These are phyloP conservation scores for Rhodamnia rubescens DNA, from an alignment of 345 rosid genomes.

Conservation along the genomic window DNA sequence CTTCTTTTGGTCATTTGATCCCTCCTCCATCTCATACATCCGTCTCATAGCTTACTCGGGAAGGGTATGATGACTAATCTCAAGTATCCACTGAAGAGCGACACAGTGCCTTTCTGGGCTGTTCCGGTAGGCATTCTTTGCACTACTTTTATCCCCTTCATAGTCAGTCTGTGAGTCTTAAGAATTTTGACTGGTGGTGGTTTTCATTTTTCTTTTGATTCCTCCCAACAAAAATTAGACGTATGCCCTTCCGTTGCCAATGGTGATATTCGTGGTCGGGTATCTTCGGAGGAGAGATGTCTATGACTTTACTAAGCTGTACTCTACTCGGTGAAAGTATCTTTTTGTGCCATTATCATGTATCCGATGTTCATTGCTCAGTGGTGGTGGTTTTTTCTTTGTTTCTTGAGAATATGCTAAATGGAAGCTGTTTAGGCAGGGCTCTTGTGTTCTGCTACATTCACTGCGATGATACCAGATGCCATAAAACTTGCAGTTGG, in stretches of 20 bases:
- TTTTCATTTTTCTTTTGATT: not conserved
- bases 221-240: slow-evolving; percentile 19
- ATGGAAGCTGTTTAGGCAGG: slow-evolving; percentile 24
- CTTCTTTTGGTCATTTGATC: slow-evolving; percentile 38
- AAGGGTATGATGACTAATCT: slow-evolving; percentile 92
- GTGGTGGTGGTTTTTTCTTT: not conserved
- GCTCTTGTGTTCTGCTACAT: slow-evolving; percentile 52
- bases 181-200: too few species aligned
- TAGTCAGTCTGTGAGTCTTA: not conserved
- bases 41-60: slow-evolving; percentile 82
- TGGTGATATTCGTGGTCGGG: slow-evolving; percentile 33
- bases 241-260: slow-evolving; percentile 52
- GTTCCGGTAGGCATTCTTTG: slow-evolving; percentile 45
- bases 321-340: slow-evolving; percentile 31
- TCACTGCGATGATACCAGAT: slow-evolving; percentile 70
- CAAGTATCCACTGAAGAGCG: slow-evolving; percentile 57
- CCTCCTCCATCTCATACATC: slow-evolving; percentile 38
- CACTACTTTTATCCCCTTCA: not conserved
- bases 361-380: not conserved
- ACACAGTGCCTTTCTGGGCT: slow-evolving; percentile 74
- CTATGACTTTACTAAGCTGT: too few species aligned
- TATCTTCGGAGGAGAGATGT: too few species aligned
- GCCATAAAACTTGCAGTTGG: slow-evolving; percentile 78
- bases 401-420: not conserved
- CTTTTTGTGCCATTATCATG: not conserved